phyloP scores from a whole-genome alignment of 2,329 filamentous ascomycete species.

The Fusarium sp. region DNA sequence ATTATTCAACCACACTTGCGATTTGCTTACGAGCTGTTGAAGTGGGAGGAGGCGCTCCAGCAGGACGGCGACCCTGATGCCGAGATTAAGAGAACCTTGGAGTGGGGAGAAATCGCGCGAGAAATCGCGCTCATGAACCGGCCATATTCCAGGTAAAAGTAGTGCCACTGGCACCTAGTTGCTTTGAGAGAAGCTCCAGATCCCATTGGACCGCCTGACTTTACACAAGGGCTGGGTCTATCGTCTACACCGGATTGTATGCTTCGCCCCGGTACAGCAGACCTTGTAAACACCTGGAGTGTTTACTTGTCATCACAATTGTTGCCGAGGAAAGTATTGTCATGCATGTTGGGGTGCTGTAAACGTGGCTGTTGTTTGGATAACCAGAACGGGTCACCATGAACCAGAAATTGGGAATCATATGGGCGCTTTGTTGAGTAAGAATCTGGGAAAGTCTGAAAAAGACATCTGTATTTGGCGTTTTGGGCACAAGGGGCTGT shows the following conservation, averaged over 20 bases:
- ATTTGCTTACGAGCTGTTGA: constrained; percentile 95
- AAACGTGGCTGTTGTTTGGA: constrained; percentile 4
- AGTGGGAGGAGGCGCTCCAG: constrained; percentile 90
- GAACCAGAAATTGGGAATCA: constrained; percentile 13
- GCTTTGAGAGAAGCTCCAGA: constrained; percentile 2
- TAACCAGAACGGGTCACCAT: constrained; percentile 5
- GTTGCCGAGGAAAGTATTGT: neutral
- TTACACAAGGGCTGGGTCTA: neutral
- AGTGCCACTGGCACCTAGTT: neutral
- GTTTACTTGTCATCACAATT: neutral
- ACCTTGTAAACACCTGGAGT: constrained; percentile 3
- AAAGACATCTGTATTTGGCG: constrained; percentile 28
- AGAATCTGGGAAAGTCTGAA: constrained; percentile 5
- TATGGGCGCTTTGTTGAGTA: constrained; percentile 30
- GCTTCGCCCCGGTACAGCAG: neutral
- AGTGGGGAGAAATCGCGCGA: constrained; percentile 90
- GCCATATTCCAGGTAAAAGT: constrained; percentile 82
- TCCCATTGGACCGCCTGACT: constrained; percentile 6
- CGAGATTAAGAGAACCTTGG: constrained; percentile 80
- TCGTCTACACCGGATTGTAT: neutral
- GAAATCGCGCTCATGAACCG: constrained; percentile 97
- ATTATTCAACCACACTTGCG: constrained; percentile 98
- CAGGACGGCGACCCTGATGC: constrained; percentile 62
- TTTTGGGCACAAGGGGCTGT: constrained; percentile 13
- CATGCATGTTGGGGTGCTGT: neutral